Base-by-base conservation (phyloP, 2,329 filamentous ascomycete genomes). In the Rhytidhysteron rufulum region DNA sequence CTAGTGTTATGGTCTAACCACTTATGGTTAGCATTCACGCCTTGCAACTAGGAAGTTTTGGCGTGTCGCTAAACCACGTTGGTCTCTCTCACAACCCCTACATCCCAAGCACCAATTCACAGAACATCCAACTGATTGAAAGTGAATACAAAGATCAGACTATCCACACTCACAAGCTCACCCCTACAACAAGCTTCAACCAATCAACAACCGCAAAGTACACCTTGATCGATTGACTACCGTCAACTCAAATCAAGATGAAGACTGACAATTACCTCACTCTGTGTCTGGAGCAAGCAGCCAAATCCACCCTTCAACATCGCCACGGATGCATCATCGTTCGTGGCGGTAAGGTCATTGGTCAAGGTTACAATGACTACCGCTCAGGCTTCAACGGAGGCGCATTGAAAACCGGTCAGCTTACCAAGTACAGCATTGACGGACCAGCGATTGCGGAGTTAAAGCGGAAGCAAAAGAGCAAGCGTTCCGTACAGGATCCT, bases 321-420 rank as follows among this genome's bases (percentile, higher is more conserved):
- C 70, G 71, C 43, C 74, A 77, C 55, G 73, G 73, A 20, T 66
- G 67, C 33, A 68, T 77, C 48, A 62, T 76, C 42, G 71, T 76
- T 40, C 72, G 72, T 43, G 73, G 72, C 39, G 73, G 73, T 37
- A 78, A 77, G 50, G 65, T 77, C 48, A 71, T 78, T 44, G 73
- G 74, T 10, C 66, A 70, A 39, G 73, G 72, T 37, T 73, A 68
- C 63, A 77, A 77, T 49, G 69, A 72, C 51, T 68, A 70, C 49
- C 71, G 70, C 36, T 57, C 68, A 19, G 72, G 73, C 34, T 78
- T 70, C 51, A 65, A 76, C 42, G 70, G 72, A 27, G 71, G 72
- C 25, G 65, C 69, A 11, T 56, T 77, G 42, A 76, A 75, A 65
- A 69, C 68, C 19, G 72, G 73, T 15, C 54, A 55, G 10, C 43